These are phyloP conservation scores for Peniophora sp. DNA, from an alignment of 1,284 basidiomycete species.

Conservation along the genomic window DNA sequence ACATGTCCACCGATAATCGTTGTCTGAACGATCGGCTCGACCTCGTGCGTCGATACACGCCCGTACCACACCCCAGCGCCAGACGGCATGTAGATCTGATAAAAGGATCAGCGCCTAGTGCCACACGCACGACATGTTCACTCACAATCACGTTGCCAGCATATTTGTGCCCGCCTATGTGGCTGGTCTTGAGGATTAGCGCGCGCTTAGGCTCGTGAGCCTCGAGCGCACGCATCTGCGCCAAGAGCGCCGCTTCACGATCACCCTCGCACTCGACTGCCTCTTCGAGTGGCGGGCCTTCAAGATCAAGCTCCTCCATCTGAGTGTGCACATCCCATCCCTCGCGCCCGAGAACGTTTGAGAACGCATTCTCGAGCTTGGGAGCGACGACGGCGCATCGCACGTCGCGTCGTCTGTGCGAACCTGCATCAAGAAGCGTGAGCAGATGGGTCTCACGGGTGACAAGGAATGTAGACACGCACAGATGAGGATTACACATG, in stretches of 20 bases:
- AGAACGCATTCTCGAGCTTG: conserved; percentile 70
- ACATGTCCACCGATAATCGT: conserved; percentile 82
- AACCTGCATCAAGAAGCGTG: conserved; percentile 46
- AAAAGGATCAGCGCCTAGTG: not conserved
- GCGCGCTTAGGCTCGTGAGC: conserved; percentile 43
- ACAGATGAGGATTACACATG: conserved; percentile 78
- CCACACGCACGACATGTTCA: conserved; percentile 9
- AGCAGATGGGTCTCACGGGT: not conserved
- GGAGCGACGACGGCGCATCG: conserved; percentile 83
- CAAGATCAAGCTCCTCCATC: conserved; percentile 64
- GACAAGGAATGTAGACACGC: conserved; percentile 17
- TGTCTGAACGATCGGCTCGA: conserved; percentile 79
- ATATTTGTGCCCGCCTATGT: conserved; percentile 87
- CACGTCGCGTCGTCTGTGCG: conserved; percentile 87
- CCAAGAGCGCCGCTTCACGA: conserved; percentile 34
- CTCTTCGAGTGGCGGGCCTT: conserved; percentile 49
- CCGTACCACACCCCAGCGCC: conserved; percentile 89
- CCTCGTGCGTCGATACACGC: conserved; percentile 84
- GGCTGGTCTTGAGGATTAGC: conserved; percentile 80
- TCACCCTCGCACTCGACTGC: conserved; percentile 32
- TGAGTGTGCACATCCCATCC: conserved; percentile 75
- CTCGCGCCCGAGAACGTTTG: conserved; percentile 47
- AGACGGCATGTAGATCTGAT: conserved; percentile 77
- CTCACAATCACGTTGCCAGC: conserved; percentile 87
- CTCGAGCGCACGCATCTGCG: conserved; percentile 44